phyloP scores from a whole-genome alignment of 192 early-diverging fungal species.

The Rhizoclosmatium sp. region DNA sequence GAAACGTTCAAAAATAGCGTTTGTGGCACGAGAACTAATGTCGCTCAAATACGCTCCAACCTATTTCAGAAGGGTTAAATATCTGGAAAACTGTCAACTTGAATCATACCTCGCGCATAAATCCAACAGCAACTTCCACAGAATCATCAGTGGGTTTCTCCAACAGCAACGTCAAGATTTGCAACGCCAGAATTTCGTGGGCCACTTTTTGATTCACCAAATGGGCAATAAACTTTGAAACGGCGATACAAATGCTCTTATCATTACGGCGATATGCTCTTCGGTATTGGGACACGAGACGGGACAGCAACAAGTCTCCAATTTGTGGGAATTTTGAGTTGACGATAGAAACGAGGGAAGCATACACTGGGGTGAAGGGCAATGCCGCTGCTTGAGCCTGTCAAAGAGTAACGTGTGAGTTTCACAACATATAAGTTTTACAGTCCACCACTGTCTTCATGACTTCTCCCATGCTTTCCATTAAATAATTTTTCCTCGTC shows the following conservation, averaged over 20 bases:
- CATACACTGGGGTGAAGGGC: constrained; percentile 92
- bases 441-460: too few species aligned
- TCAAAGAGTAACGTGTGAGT: too few species aligned
- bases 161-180: constrained; percentile 82
- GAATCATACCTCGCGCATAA: constrained; percentile 74
- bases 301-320: constrained; percentile 84
- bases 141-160: constrained; percentile 92
- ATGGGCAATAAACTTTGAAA: constrained; percentile 88
- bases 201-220: constrained; percentile 90
- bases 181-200: constrained; percentile 88
- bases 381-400: constrained; percentile 80
- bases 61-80: background rate
- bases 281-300: constrained; percentile 88
- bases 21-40: constrained; percentile 75
- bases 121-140: constrained; percentile 94
- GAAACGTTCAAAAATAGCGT: constrained; percentile 91
- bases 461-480: too few species aligned
- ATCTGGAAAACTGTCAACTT: background rate
- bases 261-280: constrained; percentile 91
- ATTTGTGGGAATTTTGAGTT: constrained; percentile 95
- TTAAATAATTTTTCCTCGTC: too few species aligned
- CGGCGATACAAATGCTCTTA: constrained; percentile 86
- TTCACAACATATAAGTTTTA: too few species aligned
- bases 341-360: constrained; percentile 83
- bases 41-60: constrained; percentile 85